Base-by-base conservation (phyloP, 2,329 filamentous ascomycete genomes). In the Penicillium sp. region DNA sequence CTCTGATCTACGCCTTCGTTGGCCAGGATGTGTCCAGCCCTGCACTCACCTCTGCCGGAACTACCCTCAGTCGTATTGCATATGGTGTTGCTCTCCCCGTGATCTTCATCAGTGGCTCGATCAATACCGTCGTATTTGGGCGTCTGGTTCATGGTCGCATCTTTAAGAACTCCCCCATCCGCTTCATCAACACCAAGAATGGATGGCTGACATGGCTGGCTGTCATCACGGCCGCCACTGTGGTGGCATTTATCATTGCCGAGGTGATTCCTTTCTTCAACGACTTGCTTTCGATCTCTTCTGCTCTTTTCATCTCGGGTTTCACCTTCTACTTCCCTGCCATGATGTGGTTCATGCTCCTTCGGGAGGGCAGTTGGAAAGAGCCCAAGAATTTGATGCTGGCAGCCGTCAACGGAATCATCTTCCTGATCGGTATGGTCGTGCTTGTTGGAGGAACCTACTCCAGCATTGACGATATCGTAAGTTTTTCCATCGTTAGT, bases 221-320 rank as follows among this genome's bases (percentile, higher is more conserved):
- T 11, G 52, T 72, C 5, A 67, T 69, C 12, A 36, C 50, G 1
- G 51, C 72, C 0, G 89, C 88, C 2, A 95, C 90, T 87, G 74
- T 91, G n/a, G 64, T 88, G 12, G 90, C 89, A 4, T 94, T 93
- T 71, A 84, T 94, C 70, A 91, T 92, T 63, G 88, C 89, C 4
- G 87, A 93, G 70, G 86, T 91, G 43, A 93, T 93, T 65, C 90
- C 90, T 0, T 92, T 93, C 80, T 94, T 94, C 77, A 86, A 83
- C 8, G 89, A 89, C 53, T 76, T 79, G 61, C 70, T 80, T 4
- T 69, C 67, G 5, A 67, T 75, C 53, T 72, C 72, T 49, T 73
- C 71, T 30, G 90, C 89, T 4, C 81, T 94, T 1, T 93, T 94
- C 67, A 89, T 93, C 73, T 90, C 87, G 64, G 91, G 90, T 42